A percentile compares a stretch with the other conserved stretches of the same genome.
Conservation (phyloP, 2,329 filamentous ascomycete species). For the Ophiostoma quercus region DNA sequence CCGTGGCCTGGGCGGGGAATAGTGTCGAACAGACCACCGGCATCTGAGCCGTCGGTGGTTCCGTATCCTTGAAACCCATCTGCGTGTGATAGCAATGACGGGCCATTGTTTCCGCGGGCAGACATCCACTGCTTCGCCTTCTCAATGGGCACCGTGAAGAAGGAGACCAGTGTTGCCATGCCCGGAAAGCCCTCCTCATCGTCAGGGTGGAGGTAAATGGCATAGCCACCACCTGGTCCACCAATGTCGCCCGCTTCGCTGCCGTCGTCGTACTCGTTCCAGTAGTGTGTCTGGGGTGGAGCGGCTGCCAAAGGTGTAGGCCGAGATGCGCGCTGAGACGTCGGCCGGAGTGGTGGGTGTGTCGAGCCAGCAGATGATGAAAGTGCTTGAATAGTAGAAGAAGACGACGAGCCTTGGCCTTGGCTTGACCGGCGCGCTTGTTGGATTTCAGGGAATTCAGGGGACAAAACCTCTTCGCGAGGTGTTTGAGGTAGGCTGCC, state of each 20-base stretch:
- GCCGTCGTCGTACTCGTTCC: constrained; percentile 83
- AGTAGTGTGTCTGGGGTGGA: constrained; percentile 53
- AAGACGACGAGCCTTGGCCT: constrained; percentile 26
- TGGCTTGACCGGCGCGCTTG: constrained; percentile 21
- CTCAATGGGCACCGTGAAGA: constrained; percentile 47
- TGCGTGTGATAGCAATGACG: constrained; percentile 31
- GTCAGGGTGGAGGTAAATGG: constrained; percentile 70
- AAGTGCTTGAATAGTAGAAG: constrained; percentile 26
- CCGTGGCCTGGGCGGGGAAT: background rate
- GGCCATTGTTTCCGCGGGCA: background rate
- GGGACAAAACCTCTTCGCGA: constrained; percentile 31
- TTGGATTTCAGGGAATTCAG: constrained; percentile 29
- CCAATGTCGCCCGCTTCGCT: constrained; percentile 58
- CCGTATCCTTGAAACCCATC: constrained; percentile 21
- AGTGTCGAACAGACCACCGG: constrained; percentile 14
- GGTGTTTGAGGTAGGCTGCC: constrained; percentile 33
- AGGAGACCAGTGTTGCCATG: constrained; percentile 52
- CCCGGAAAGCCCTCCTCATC: constrained; percentile 57
- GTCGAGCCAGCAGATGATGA: constrained; percentile 26
- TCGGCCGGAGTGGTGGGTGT: background rate
- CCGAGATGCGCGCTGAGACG: constrained; percentile 13
- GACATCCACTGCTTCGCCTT: constrained; percentile 50
- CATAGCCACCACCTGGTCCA: constrained; percentile 57
- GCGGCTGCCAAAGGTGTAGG: constrained; percentile 12
- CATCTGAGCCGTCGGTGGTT: constrained; percentile 23